A percentile compares a stretch with the other conserved stretches of the same genome.
These are phyloP conservation scores for Cicer pinnatifidum DNA, from an alignment of 306 rosid species.

Conservation along the genomic window DNA sequence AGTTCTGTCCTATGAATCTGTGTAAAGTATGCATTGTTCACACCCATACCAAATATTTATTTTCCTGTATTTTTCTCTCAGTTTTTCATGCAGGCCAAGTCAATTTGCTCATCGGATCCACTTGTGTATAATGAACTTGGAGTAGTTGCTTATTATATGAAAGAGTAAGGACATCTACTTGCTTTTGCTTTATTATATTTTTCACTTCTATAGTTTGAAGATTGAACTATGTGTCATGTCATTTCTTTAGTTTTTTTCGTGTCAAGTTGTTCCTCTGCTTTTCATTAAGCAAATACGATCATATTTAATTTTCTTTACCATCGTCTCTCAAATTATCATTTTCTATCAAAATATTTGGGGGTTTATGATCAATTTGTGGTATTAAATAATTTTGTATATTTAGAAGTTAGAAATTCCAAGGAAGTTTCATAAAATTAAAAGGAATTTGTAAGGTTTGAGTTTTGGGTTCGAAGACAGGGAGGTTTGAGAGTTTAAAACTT, in stretches of 20 bases:
- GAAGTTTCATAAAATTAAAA: neutral
- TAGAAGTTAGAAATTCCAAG: neutral
- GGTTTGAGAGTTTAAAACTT: neutral
- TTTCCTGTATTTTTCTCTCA: conserved; percentile 46
- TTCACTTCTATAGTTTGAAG: neutral
- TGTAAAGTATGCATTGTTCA: conserved; percentile 1
- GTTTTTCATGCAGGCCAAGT: conserved; percentile 88
- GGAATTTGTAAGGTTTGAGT: neutral
- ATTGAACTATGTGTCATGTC: neutral
- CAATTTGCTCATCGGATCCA: conserved; percentile 88
- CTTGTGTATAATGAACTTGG: conserved; percentile 96
- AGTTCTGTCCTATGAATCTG: neutral
- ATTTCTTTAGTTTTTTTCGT: neutral
- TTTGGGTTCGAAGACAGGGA: neutral
- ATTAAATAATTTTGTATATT: neutral
- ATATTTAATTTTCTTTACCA: neutral
- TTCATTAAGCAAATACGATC: neutral
- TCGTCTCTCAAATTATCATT: neutral
- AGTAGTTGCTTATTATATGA: conserved; percentile 93
- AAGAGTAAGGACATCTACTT: conserved; percentile 68
- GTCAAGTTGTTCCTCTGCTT: neutral
- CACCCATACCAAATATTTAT: conserved; percentile 39
- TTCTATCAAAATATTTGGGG: neutral
- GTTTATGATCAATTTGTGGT: neutral
- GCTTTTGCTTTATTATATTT: neutral